Conservation (phyloP, 2,329 filamentous ascomycete species). For the Leptographium galeiforme region DNA sequence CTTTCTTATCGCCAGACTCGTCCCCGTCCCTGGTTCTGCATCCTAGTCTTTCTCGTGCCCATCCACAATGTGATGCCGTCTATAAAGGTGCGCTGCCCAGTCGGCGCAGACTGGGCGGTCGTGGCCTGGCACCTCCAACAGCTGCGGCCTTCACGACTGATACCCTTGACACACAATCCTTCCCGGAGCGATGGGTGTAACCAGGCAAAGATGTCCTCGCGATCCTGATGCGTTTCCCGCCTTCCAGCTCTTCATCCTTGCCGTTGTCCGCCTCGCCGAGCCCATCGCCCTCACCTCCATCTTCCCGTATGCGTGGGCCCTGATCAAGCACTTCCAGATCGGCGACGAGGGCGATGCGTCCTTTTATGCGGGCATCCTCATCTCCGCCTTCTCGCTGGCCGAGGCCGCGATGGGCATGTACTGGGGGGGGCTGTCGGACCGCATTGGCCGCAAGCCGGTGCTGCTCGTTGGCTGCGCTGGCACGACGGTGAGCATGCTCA, state of each 20-base stretch:
- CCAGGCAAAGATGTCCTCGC: conserved; percentile 35
- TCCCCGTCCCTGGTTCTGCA: no score
- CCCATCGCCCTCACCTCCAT: conserved; percentile 88
- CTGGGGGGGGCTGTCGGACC: conserved; percentile 76
- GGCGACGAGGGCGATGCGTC: conserved; percentile 63
- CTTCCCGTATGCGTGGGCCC: conserved; percentile 80
- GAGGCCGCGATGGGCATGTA: conserved; percentile 77
- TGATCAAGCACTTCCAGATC: conserved; percentile 63
- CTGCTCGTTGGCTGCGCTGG: conserved; percentile 69
- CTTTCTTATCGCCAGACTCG: no score
- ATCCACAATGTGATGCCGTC: no score
- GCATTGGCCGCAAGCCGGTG: conserved; percentile 72
- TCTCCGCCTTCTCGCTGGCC: conserved; percentile 71
- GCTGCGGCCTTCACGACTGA: no score
- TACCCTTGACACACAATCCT: neutral
- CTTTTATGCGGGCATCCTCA: conserved; percentile 77
- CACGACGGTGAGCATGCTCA: conserved; percentile 68
- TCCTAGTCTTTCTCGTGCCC: no score
- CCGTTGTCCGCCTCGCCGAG: conserved; percentile 83
- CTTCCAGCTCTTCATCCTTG: conserved; percentile 69
- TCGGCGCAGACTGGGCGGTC: no score
- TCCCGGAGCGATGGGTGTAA: conserved; percentile 35
- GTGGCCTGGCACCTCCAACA: no score
- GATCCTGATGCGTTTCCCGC: conserved; percentile 67
- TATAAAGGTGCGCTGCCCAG: no score